Evolutionary conservation across 2,329 filamentous ascomycete genomes (phyloP), one percentile per base, ranked within the genome.

Genomic region (Cadophora gregata): DNA sequence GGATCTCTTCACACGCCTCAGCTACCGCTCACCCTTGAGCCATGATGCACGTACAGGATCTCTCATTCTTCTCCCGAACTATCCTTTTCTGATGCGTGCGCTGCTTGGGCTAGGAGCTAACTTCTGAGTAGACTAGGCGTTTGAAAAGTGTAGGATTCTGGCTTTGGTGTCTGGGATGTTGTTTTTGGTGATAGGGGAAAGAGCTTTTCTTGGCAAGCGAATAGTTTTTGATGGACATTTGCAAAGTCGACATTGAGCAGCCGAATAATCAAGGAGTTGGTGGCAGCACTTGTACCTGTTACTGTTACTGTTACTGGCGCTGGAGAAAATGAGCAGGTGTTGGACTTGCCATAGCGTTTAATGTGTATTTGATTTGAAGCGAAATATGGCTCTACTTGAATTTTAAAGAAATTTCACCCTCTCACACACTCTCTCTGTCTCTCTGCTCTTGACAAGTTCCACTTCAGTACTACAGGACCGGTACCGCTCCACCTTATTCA

Each of bases 11-110:
- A 16, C 2, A 16, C 21, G 12, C 55, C 24, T n/a, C 12, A 14
- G 9, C 24, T 9, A 45, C n/a, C 25, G 36, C 56, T 45, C 21
- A 27, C 1, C 25, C 21, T 27, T 45, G 25, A 59, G 33, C 25
- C 24, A 21, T 36, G 4, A 45, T 59, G 56, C 56, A 59, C 56
- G 56, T 59, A 56, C 29, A 59, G 21, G 33, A 59, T 38, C 9
- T 45, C 45, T 29, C 24, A n/a, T 59, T 59, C 21, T 59, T 42
- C 55, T 27, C 51, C 16, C 33, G 7, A 31, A 14, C 10, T 42
- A 19, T 59, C 16, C 21, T 59, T 29, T 45, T 12, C 24, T 31
- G 24, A n/a, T 27, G 5, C 29, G 7, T n/a, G 36, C 16, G 16
- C 16, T n/a, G 25, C 16, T 16, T 45, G 33, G 16, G 38, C 14